These are phyloP conservation scores for Elaeis guineensis DNA, from an alignment of 176 grass and related monocot species.

Conservation along the genomic window DNA sequence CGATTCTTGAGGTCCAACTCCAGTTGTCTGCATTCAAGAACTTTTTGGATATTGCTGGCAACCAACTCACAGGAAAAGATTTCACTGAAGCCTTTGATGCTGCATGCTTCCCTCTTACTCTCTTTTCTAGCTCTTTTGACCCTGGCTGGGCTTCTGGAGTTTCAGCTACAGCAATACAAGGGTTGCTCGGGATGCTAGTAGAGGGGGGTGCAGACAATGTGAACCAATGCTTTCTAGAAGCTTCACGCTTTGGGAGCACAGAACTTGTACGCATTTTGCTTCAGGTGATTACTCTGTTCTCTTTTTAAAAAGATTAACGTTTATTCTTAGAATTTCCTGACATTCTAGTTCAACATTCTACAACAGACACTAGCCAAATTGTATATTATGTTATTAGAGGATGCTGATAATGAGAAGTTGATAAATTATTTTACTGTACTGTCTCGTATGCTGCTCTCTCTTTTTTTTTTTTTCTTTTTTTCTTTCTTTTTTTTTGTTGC, in stretches of 20 bases:
- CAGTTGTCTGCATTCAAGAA: slow-evolving; percentile 83
- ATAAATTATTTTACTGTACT: no score
- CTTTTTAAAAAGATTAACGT: no score
- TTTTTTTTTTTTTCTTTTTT: no score
- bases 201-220: slow-evolving; percentile 98
- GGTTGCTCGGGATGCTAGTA: slow-evolving; percentile 79
- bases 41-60: slow-evolving; percentile 86
- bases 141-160: slow-evolving; percentile 75
- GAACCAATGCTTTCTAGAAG: slow-evolving; percentile 98
- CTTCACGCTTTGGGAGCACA: slow-evolving; percentile 86
- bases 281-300: slow-evolving; percentile 31
- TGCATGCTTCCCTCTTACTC: slow-evolving; percentile 91
- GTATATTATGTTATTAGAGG: no score
- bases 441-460: no score
- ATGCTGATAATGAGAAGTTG: no score
- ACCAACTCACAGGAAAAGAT: slow-evolving; percentile 87
- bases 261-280: slow-evolving; percentile 91
- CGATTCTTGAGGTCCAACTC: slow-evolving; percentile 76
- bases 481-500: no score
- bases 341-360: no score
- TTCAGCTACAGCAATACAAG: slow-evolving; percentile 60
- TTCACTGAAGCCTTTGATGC: slow-evolving; percentile 97
- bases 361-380: no score
- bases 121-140: slow-evolving; percentile 78
- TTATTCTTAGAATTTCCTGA: no score